These are phyloP conservation scores for Corylus avellana DNA, from an alignment of 306 rosid genomes.

Conservation along the genomic window DNA sequence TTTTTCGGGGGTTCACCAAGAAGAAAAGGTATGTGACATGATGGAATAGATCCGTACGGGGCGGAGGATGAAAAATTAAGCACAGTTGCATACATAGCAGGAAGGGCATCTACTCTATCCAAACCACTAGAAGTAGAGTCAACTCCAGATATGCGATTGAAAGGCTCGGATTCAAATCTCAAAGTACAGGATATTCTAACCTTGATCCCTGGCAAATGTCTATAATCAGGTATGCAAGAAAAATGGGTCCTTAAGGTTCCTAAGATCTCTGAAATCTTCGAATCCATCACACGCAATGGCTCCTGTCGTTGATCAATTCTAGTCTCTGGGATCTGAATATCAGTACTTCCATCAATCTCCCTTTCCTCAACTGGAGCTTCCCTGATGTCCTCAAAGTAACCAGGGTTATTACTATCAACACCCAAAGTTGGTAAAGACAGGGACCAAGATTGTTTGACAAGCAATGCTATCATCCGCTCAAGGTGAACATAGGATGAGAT, in stretches of 20 bases:
- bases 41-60: conserved; percentile 74
- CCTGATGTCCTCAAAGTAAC: conserved; percentile 57
- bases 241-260: conserved; percentile 67
- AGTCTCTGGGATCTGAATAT: conserved; percentile 37
- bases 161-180: conserved; percentile 69
- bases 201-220: conserved; percentile 79
- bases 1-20: conserved; percentile 70
- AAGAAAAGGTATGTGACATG: conserved; percentile 82
- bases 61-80: conserved; percentile 84
- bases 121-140: conserved; percentile 36
- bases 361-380: conserved; percentile 65
- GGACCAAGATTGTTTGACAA: conserved; percentile 91
- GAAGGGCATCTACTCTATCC: conserved; percentile 64
- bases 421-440: conserved; percentile 72
- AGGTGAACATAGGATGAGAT: conserved; percentile 75
- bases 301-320: conserved; percentile 51
- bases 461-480: conserved; percentile 64
- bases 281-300: conserved; percentile 84
- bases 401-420: conserved; percentile 45
- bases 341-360: conserved; percentile 44
- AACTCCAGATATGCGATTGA: conserved; percentile 60
- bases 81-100: conserved; percentile 89
- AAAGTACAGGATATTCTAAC: conserved; percentile 72
- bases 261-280: conserved; percentile 82
- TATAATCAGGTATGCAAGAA: conserved; percentile 89